phyloP scores from a whole-genome alignment of 2,329 filamentous ascomycete species.

The Ceratocystis alfenasii region DNA sequence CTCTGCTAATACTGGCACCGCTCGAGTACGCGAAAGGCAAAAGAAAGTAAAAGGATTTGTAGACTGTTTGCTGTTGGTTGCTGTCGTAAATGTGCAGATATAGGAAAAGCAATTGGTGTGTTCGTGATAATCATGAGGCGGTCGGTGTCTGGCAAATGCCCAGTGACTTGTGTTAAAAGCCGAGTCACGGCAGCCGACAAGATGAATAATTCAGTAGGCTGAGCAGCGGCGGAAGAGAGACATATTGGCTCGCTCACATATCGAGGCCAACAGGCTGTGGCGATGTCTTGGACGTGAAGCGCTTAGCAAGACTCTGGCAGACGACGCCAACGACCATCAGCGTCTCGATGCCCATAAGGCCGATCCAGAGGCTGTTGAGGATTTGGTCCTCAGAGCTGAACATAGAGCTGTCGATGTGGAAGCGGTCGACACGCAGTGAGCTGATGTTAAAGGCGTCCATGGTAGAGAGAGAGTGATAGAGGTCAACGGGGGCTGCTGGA shows the following conservation, averaged over 20 bases:
- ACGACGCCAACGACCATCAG: slow-evolving; percentile 35
- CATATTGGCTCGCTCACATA: slow-evolving; percentile 18
- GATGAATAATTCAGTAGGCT: background rate
- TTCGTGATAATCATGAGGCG: slow-evolving; percentile 9
- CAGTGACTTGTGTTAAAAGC: background rate
- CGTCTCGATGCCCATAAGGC: slow-evolving; percentile 36
- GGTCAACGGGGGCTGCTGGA: background rate
- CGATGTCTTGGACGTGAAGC: slow-evolving; percentile 24
- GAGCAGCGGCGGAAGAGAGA: background rate
- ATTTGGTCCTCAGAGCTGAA: slow-evolving; percentile 31
- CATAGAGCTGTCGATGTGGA: slow-evolving; percentile 20
- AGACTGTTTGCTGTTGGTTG: background rate
- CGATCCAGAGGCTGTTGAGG: slow-evolving; percentile 38
- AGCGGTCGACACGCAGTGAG: slow-evolving; percentile 11
- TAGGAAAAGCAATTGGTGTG: background rate
- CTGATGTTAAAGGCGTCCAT: slow-evolving; percentile 18
- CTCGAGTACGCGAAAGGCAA: background rate
- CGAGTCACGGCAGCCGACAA: background rate
- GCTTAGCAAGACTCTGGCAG: slow-evolving; percentile 26
- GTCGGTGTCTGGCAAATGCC: background rate
- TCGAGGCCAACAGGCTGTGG: slow-evolving; percentile 18
- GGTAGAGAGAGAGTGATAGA: background rate
- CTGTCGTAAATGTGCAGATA: background rate
- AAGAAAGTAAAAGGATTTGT: background rate
- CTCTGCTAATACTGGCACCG: background rate